A percentile compares a stretch with the other conserved stretches of the same genome.
Conservation (phyloP, 2,329 filamentous ascomycete species). For the Scorias spongiosa region DNA sequence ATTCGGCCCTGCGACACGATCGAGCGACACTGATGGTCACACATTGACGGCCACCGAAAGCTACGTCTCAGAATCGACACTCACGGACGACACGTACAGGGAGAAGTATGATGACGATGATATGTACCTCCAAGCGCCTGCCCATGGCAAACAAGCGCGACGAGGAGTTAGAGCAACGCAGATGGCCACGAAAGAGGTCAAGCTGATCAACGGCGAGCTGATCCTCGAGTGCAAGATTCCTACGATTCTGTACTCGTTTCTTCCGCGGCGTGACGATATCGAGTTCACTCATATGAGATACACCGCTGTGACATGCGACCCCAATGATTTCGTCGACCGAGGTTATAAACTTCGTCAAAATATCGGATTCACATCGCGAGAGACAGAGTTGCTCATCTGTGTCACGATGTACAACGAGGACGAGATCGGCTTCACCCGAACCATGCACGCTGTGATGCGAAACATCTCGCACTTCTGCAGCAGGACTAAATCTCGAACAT, state of each 20-base stretch:
- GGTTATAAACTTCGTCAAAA: slow-evolving; percentile 90
- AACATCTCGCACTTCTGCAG: slow-evolving; percentile 96
- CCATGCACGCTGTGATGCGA: slow-evolving; percentile 97
- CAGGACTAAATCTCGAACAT: slow-evolving; percentile 78
- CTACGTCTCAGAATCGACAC: slow-evolving; percentile 45
- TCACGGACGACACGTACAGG: slow-evolving; percentile 44
- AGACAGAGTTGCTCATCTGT: slow-evolving; percentile 93
- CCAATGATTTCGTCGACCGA: slow-evolving; percentile 75
- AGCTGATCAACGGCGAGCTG: slow-evolving; percentile 92
- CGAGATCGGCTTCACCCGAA: slow-evolving; percentile 88
- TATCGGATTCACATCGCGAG: slow-evolving; percentile 66
- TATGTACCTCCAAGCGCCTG: slow-evolving; percentile 68
- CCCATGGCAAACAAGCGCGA: slow-evolving; percentile 63
- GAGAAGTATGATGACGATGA: slow-evolving; percentile 46
- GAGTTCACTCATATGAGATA: slow-evolving; percentile 99
- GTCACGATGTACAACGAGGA: slow-evolving; percentile 99
- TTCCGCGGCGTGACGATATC: slow-evolving; percentile 79
- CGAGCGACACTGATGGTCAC: slow-evolving; percentile 37
- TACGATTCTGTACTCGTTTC: slow-evolving; percentile 92
- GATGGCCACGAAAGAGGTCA: slow-evolving; percentile 85
- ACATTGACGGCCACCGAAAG: slow-evolving; percentile 48
- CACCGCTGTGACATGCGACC: slow-evolving; percentile 94
- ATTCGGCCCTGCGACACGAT: slow-evolving; percentile 49
- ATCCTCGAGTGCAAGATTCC: slow-evolving; percentile 98
- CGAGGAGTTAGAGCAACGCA: slow-evolving; percentile 76